Conservation (phyloP, 1,284 basidiomycete species). For the Malassezia furfur region DNA sequence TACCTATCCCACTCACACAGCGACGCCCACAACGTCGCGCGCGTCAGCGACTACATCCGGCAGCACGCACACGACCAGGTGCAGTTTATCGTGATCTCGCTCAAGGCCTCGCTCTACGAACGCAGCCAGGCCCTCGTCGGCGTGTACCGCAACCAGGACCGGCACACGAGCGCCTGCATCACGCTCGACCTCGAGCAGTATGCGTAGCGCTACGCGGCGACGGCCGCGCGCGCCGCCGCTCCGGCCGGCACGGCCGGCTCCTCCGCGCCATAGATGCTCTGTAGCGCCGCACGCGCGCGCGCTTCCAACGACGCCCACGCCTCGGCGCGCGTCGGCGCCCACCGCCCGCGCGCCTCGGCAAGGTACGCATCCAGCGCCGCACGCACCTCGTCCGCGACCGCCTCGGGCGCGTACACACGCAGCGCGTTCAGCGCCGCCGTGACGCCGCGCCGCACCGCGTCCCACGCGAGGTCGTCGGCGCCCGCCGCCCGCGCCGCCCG, state of each 20-base stretch:
- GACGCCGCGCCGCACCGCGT: not conserved
- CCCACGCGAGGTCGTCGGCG: no score
- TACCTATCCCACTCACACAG: not conserved
- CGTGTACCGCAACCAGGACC: conserved; percentile 83
- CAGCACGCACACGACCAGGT: conserved; percentile 55
- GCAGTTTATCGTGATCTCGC: conserved; percentile 93
- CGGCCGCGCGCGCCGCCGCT: no score
- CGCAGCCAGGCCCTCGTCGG: conserved; percentile 81
- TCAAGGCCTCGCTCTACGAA: conserved; percentile 60
- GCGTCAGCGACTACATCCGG: conserved; percentile 43
- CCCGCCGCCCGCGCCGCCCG: no score
- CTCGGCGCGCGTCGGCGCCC: no score
- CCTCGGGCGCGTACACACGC: conserved; percentile 11
- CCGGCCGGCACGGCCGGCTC: no score
- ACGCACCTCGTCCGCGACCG: not conserved
- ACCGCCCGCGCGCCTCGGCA: not conserved
- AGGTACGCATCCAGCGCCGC: not conserved
- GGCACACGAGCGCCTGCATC: conserved; percentile 76
- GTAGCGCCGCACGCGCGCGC: no score
- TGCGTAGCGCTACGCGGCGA: not conserved
- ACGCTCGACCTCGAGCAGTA: conserved; percentile 66
- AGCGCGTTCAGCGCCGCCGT: conserved; percentile 10
- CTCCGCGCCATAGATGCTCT: no score
- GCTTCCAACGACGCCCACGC: no score
- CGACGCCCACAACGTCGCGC: conserved; percentile 45